Conservation (phyloP, 148 eudicot species). For the Vaccinium corymbosum region DNA sequence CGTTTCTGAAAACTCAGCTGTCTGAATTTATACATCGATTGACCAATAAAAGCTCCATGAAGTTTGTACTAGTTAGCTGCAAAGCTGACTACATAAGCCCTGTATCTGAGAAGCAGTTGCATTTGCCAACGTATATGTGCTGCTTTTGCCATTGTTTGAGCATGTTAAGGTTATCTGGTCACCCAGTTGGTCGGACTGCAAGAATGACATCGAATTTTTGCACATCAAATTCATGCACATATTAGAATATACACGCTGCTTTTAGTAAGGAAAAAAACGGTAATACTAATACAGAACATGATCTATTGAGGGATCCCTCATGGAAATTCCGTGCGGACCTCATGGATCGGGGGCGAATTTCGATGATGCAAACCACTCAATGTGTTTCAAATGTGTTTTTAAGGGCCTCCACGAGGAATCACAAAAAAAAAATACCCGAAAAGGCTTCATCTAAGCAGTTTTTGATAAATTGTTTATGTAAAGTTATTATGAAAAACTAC, state of each 20-base stretch:
- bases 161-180: slow-evolving; percentile 66
- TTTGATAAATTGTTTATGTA: too few species aligned
- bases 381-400: too few species aligned
- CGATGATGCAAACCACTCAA: too few species aligned
- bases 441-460: too few species aligned
- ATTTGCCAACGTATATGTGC: slow-evolving; percentile 45
- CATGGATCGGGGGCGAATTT: too few species aligned
- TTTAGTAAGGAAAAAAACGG: background rate
- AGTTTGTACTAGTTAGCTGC: slow-evolving; percentile 28
- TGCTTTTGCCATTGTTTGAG: slow-evolving; percentile 47
- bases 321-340: too few species aligned
- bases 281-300: background rate
- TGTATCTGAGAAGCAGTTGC: slow-evolving; percentile 55
- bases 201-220: background rate
- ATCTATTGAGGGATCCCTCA: too few species aligned
- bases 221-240: background rate
- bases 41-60: background rate
- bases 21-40: slow-evolving; percentile 8
- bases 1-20: background rate
- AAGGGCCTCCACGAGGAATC: too few species aligned
- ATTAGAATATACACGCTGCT: background rate
- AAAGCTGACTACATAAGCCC: slow-evolving; percentile 61
- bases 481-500: too few species aligned
- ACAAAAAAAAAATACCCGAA: too few species aligned
- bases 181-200: slow-evolving; percentile 56